phyloP scores from a whole-genome alignment of 306 rosid genomes.

The Lathyrus aphaca region DNA sequence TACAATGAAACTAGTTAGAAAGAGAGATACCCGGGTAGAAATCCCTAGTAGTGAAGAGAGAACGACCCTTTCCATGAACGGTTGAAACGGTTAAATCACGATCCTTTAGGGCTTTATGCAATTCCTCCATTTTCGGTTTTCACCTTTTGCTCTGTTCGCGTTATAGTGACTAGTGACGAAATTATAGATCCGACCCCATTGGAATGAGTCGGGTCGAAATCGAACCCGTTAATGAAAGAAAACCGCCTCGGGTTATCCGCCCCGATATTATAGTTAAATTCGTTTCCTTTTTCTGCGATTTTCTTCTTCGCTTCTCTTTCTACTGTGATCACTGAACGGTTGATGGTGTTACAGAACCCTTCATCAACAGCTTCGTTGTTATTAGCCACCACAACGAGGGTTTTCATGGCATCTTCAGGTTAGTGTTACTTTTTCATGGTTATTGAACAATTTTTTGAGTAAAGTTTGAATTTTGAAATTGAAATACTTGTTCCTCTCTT shows the following conservation, averaged over 20 bases:
- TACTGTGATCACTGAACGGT: slow-evolving; percentile 1
- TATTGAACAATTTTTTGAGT: slow-evolving; percentile 20
- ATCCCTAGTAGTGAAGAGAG: slow-evolving; percentile 61
- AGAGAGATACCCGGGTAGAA: slow-evolving; percentile 64
- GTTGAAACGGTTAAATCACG: slow-evolving; percentile 53
- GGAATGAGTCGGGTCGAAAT: background rate
- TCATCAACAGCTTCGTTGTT: slow-evolving; percentile 18
- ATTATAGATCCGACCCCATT: background rate
- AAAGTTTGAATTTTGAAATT: slow-evolving; percentile 30
- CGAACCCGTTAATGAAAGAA: background rate
- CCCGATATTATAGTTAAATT: background rate
- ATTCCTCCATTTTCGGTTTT: slow-evolving; percentile 44
- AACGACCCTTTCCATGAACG: slow-evolving; percentile 69
- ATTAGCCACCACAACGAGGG: slow-evolving; percentile 17
- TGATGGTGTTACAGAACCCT: slow-evolving; percentile 43
- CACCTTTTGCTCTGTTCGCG: background rate
- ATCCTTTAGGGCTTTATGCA: slow-evolving; percentile 51
- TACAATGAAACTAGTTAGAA: background rate
- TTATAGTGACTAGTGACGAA: background rate
- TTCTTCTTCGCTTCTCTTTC: background rate
- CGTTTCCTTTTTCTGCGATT: background rate
- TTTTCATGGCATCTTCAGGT: slow-evolving; percentile 54
- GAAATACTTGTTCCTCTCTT: slow-evolving; percentile 31
- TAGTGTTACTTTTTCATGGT: slow-evolving; percentile 14
- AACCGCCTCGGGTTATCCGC: slow-evolving; percentile 10